These are phyloP conservation scores for Sonneratia alba DNA, from an alignment of 345 rosid species.

Conservation along the genomic window DNA sequence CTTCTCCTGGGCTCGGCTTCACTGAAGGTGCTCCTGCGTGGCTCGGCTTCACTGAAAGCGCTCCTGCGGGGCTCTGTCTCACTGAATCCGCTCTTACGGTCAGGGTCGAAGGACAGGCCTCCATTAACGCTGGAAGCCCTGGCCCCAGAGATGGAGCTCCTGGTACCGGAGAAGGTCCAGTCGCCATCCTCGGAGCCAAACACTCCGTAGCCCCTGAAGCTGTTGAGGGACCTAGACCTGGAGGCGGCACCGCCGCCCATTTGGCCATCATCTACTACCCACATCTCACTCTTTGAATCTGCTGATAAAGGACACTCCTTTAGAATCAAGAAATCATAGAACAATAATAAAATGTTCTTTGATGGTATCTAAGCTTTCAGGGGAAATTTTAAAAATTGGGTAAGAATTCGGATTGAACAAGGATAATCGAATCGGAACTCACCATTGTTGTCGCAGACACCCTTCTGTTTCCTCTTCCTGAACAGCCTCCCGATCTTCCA, in stretches of 20 bases:
- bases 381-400: too few relatives aligned
- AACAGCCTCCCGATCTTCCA: constrained; percentile 74
- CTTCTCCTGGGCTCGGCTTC: constrained; percentile 26
- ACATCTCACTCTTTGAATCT: constrained; percentile 60
- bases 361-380: too few relatives aligned
- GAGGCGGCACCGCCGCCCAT: constrained; percentile 34
- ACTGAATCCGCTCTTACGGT: constrained; percentile 74
- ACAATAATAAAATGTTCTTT: too few relatives aligned
- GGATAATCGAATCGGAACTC: not conserved
- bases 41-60: constrained; percentile 49
- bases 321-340: not conserved
- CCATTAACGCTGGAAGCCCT: constrained; percentile 78
- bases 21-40: constrained; percentile 40
- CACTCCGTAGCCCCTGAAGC: constrained; percentile 62
- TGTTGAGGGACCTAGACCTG: constrained; percentile 86
- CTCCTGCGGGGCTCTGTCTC: constrained; percentile 50
- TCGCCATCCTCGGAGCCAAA: constrained; percentile 69
- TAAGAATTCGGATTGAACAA: too few relatives aligned
- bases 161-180: constrained; percentile 30
- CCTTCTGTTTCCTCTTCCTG: constrained; percentile 42
- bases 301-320: not conserved
- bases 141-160: constrained; percentile 64
- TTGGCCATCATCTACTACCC: constrained; percentile 59
- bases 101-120: constrained; percentile 51
- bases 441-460: constrained; percentile 1